Evolutionary conservation across 176 grass and related monocot genomes (phyloP).

Genomic region (Panicum miliaceum): DNA sequence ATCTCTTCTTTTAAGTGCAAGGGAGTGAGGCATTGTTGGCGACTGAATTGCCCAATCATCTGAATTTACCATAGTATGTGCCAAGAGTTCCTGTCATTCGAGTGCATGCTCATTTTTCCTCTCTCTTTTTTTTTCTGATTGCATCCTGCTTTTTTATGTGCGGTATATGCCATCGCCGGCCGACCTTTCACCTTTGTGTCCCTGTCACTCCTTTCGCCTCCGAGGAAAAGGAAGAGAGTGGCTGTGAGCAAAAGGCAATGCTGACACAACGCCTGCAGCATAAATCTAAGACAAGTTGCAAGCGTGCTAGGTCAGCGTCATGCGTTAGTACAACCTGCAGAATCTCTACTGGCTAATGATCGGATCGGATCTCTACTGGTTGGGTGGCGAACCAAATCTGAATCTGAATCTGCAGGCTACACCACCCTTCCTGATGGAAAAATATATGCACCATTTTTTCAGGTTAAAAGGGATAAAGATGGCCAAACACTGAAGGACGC

Average conservation of each 20-base stretch:
- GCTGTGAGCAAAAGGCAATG: neutral
- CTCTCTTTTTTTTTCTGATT: neutral
- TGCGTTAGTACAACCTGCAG: neutral
- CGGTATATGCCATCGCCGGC: neutral
- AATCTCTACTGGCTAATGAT: neutral
- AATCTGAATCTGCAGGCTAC: neutral
- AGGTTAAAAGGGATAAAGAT: too few relatives aligned
- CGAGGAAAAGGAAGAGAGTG: neutral
- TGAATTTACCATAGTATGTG: neutral
- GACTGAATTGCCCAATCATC: neutral
- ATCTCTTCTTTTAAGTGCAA: too few relatives aligned
- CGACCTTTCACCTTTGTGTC: neutral
- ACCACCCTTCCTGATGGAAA: neutral
- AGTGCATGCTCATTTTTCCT: neutral
- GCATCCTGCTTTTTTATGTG: neutral
- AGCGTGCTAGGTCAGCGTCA: neutral
- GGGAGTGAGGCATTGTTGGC: too few relatives aligned
- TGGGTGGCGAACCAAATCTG: slow-evolving; percentile 3
- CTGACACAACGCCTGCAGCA: neutral
- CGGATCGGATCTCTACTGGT: neutral
- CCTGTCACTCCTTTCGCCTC: neutral
- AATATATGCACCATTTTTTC: too few relatives aligned
- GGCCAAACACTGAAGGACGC: too few relatives aligned
- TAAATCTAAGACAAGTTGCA: neutral
- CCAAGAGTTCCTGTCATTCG: neutral